Evolutionary conservation across 78 protist species (phyloP).

Genomic region (Dictyostelium firmibasis): DNA sequence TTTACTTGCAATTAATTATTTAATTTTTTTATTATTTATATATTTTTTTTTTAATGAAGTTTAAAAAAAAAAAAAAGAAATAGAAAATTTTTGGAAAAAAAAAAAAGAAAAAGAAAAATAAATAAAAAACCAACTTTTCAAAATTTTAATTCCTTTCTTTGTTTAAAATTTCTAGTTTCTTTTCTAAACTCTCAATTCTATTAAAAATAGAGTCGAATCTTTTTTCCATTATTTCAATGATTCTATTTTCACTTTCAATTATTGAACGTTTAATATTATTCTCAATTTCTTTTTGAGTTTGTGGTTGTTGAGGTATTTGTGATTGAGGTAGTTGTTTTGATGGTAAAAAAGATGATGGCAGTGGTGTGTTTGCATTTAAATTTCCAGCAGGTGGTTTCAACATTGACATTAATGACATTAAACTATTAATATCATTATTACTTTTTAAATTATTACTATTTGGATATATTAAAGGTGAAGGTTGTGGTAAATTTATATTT

Average conservation of each 20-base stretch:
- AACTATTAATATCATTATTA: neutral
- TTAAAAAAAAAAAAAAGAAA: neutral
- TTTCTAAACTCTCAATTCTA: neutral
- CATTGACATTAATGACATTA: neutral
- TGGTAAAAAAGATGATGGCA: neutral
- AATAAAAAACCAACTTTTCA: neutral
- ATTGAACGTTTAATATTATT: neutral
- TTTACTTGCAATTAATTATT: too few species aligned
- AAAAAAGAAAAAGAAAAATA: neutral
- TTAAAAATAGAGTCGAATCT: neutral
- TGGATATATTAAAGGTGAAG: neutral
- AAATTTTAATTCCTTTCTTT: neutral
- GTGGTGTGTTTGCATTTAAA: neutral
- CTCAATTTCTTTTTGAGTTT: neutral
- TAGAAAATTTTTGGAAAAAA: too few species aligned
- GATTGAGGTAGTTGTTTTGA: neutral
- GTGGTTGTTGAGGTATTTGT: neutral
- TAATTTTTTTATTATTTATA: too few species aligned
- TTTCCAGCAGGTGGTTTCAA: neutral
- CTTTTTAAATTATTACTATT: neutral
- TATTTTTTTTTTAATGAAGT: neutral
- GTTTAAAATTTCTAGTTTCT: neutral
- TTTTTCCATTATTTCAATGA: neutral
- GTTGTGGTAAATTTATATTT: neutral
- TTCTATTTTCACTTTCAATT: constrained; percentile 13